Evolutionary conservation across 306 rosid species (phyloP), one percentile per base, ranked within the genome.

Genomic region (Glycyrrhiza uralensis): DNA sequence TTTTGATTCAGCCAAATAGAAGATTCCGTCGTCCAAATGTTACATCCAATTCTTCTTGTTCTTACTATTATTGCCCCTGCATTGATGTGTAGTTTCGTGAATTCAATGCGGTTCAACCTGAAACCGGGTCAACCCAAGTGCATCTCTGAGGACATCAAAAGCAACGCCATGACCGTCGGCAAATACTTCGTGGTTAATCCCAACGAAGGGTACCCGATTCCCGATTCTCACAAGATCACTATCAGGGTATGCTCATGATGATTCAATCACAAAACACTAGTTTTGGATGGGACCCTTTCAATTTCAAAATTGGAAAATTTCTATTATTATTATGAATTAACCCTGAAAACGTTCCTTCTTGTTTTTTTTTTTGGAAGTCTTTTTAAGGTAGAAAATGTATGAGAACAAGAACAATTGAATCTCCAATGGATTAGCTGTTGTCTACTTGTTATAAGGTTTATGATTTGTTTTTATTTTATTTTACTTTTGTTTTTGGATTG

Each of bases 61-160:
- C 1, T 64, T 41, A 0, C 39, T 77, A 33, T 81, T 77, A 33
- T 81, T 4, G 41, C 54, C 72, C 12, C 79, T 1, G 72, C 72
- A 14, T 54, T 81, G 17, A 32, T 84, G 76, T 80, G 57, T 29
- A 45, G 76, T 30, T 23, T 77, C 45, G 88, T 59, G 22, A 44
- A 72, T 19, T 79, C 90, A 6, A 74, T 86, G 87, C 83, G 83
- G 42, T 87, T 88, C 84, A 89, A 84, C 28, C 79, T 93, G 54
- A 66, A 17, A 75, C 74, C 96, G 0, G 83, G 85, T 67, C 32
- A 76, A n/a, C 80, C 87, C 3, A 88, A 90, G 62, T 92, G 96
- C 83, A 71, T 92, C 17, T 80, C 88, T 6, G 96, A 92, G 76
- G 96, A 90, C 1, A 77, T 92, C 6, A 90, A 82, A 49, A 47